phyloP scores from a whole-genome alignment of 768 basidiomycete genomes.

The Pholiota microspora region DNA sequence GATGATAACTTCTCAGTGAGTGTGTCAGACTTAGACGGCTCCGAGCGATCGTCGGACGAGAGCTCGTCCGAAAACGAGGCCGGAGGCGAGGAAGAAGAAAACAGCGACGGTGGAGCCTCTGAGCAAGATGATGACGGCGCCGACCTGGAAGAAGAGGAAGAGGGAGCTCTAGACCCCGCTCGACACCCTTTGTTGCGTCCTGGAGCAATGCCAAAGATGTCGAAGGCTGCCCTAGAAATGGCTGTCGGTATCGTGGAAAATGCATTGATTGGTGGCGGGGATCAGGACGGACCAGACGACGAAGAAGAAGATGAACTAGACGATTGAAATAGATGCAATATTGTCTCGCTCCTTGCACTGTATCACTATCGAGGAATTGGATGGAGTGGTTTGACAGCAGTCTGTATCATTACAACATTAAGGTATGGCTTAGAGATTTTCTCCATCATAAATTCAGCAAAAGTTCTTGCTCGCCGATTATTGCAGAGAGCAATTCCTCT shows the following conservation, averaged over 20 bases:
- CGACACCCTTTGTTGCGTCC: constrained; percentile 63
- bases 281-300: constrained; percentile 45
- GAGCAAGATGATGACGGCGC: constrained; percentile 30
- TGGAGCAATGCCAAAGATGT: constrained; percentile 69
- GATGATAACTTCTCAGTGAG: constrained; percentile 41
- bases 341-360: background rate
- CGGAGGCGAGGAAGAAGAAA: constrained; percentile 13
- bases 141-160: constrained; percentile 29
- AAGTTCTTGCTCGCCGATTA: constrained; percentile 12
- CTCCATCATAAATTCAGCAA: background rate
- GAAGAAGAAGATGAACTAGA: constrained; percentile 40
- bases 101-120: constrained; percentile 2
- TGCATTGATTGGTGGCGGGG: constrained; percentile 35
- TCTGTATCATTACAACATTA: too few relatives aligned
- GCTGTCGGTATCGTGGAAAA: constrained; percentile 60
- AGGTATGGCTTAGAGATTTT: too few relatives aligned
- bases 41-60: constrained; percentile 29
- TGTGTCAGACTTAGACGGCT: constrained; percentile 35
- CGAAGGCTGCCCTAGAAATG: constrained; percentile 62
- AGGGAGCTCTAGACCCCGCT: constrained; percentile 44
- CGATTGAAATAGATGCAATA: too few relatives aligned
- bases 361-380: background rate
- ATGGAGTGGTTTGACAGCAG: too few relatives aligned
- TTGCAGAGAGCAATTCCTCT: constrained; percentile 41
- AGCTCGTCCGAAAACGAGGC: constrained; percentile 23